Base-by-base conservation (phyloP, 83 land plant genomes). In the Thuja plicata region DNA sequence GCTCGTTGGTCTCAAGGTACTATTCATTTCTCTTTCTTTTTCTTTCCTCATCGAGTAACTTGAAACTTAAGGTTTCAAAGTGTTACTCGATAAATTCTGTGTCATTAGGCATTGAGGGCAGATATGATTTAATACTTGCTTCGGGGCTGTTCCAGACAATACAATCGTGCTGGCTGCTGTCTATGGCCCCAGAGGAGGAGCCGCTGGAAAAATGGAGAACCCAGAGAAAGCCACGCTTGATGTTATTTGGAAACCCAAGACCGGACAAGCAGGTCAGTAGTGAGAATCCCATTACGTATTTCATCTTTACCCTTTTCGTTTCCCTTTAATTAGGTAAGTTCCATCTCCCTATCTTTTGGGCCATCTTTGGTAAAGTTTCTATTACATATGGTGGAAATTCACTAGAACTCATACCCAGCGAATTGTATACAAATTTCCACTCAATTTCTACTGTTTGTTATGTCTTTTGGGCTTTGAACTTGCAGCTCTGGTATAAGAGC, bases 1-100 rank as follows among this genome's bases (percentile, higher is more conserved):
- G 96, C 97, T 16, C 94, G 95, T 87, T 95, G 97, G 97, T 93
- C 96, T 16, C 97, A 95, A 92, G 97, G 96, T 95, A 38, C 17
- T 35, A 50, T 32, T 46, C 79, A 46, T 4, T 9, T 81, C 0
- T 82, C 9, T 41, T 11, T 13, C 32, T n/a, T 21, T 40, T 9
- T 87, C 54, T 48, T 8, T 24, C 52, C 45, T 11, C 35, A 84
- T 54, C 50, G 48, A 8, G 3, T 0, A 83, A 81, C 12, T 45
- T 81, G 30, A 41, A 41, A 27, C 27, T 81, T 24, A 81, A 48
- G 27, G 48, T 41, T 81, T 41, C 40, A 19, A 21, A 41, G 50
- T 21, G 1, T 11, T 43, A 10, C 5, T 37, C 17, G 40, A 37
- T 66, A 27, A 27, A 66, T 66, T 66, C n/a, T 8, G 27, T 24